A percentile compares a stretch with the other conserved stretches of the same genome.
phyloP scores from a whole-genome alignment of 768 basidiomycete species.

The Polyporus arcularius region DNA sequence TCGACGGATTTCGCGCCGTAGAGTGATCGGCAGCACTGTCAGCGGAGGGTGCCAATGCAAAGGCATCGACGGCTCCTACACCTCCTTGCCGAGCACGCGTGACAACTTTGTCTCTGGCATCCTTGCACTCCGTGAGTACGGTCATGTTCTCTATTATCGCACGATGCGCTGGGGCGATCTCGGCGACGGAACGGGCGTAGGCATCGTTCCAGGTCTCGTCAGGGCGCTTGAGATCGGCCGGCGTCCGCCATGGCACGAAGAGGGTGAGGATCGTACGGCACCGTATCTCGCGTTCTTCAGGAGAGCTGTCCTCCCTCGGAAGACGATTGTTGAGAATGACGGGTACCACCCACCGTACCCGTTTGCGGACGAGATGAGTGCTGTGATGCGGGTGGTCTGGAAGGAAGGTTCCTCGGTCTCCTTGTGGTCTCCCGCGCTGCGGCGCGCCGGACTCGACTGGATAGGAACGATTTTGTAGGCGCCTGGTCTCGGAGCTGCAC shows the following conservation, averaged over 20 bases:
- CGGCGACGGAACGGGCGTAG: neutral
- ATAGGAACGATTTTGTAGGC: neutral
- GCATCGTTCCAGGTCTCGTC: neutral
- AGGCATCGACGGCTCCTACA: no score
- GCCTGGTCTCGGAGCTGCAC: neutral
- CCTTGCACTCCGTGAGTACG: neutral
- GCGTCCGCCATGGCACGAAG: neutral
- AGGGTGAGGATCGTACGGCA: neutral
- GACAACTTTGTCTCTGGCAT: no score
- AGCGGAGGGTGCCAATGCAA: no score
- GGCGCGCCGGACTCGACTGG: no score
- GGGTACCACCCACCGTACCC: neutral
- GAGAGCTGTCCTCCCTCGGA: neutral
- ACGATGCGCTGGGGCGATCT: neutral
- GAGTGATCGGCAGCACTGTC: no score
- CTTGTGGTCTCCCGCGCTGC: neutral
- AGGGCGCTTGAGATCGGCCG: neutral
- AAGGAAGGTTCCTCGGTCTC: neutral
- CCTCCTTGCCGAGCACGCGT: no score
- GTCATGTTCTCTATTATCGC: neutral
- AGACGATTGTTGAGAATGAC: conserved; percentile 8
- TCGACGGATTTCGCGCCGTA: no score
- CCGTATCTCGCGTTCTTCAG: neutral
- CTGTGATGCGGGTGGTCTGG: conserved; percentile 1
- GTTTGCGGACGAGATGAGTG: neutral